Conservation (phyloP, 106 monocot genomes). For the Chionographis japonica region DNA sequence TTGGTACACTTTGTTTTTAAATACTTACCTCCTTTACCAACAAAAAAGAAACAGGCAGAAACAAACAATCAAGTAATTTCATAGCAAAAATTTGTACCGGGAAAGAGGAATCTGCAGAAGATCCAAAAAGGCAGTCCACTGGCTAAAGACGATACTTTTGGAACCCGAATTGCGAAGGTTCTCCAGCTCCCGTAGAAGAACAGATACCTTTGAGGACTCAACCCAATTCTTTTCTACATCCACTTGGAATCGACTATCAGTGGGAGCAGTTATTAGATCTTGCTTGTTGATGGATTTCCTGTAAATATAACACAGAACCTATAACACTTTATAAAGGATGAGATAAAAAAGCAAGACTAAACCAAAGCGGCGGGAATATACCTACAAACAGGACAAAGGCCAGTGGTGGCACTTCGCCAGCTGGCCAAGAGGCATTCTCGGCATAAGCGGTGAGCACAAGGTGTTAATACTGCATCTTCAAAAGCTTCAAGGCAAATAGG, state of each 20-base stretch:
- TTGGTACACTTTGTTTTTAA: no score
- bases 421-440: slow-evolving; percentile 85
- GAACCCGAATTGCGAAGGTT: slow-evolving; percentile 48
- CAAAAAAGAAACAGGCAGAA: no score
- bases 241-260: slow-evolving; percentile 63
- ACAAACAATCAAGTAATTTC: not conserved
- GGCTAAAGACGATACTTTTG: slow-evolving; percentile 98
- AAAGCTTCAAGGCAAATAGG: slow-evolving; percentile 95
- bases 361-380: slow-evolving; percentile 14
- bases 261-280: slow-evolving; percentile 86
- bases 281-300: slow-evolving; percentile 54
- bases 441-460: slow-evolving; percentile 90
- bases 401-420: slow-evolving; percentile 60
- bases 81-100: slow-evolving; percentile 26
- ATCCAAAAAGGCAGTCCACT: slow-evolving; percentile 99
- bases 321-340: not conserved
- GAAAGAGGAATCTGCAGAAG: slow-evolving; percentile 87
- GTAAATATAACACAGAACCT: slow-evolving; percentile 10
- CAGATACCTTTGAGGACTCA: slow-evolving; percentile 84
- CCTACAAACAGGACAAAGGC: slow-evolving; percentile 93
- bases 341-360: not conserved
- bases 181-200: slow-evolving; percentile 70
- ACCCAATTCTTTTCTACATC: slow-evolving; percentile 91
- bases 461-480: slow-evolving; percentile 96
- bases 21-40: no score